Evolutionary conservation across 2,329 filamentous ascomycete genomes (phyloP), one percentile per base, ranked within the genome.

Genomic region (Colletotrichum sp.): DNA sequence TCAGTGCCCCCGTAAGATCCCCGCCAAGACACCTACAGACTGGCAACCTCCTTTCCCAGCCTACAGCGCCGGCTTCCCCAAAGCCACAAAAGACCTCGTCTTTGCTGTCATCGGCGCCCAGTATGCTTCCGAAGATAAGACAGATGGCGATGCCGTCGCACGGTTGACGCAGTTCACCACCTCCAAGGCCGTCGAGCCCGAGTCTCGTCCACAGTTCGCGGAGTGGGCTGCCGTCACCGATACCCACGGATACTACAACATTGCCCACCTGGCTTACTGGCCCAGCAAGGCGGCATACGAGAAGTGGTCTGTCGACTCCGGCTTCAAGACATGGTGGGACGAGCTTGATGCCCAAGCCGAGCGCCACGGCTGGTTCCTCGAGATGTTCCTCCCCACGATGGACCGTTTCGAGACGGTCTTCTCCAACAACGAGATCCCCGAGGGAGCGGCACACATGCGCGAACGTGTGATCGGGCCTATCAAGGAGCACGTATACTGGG

Each of bases 401-500:
- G 85, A 88, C 73, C 83, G 85, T 14, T 83, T 87, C 78, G 86
- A 88, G 77, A 87, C 85, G 1, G 79, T 88, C 13, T 86, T 86
- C 71, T 86, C 85, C 43, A 64, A 64, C 5, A 82, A 82, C 70
- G 79, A 81, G 28, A 78, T 81, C 2, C 81, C 82, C 7, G 86
- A 88, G 73, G 86, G 86, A 14, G 84, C 82, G 10, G 85, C 84
- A 8, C 79, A 86, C 73, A 84, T 88, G 85, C 77, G 83, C 6
- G 81, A 83, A 7, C 74, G 75, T 4, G 79, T 86, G 6, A 84
- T 82, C 21, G 84, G 84, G 0, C 80, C 81, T 34, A 79, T 88
- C 18, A 77, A 81, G 48, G 84, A 88, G 78, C 86, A 88, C 76
- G 84, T 81, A 2, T 88, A 88, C 76, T 88, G 85, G 85, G 87